These are phyloP conservation scores for Prototheca cutis DNA, from an alignment of 163 green algal genomes.

Conservation along the genomic window DNA sequence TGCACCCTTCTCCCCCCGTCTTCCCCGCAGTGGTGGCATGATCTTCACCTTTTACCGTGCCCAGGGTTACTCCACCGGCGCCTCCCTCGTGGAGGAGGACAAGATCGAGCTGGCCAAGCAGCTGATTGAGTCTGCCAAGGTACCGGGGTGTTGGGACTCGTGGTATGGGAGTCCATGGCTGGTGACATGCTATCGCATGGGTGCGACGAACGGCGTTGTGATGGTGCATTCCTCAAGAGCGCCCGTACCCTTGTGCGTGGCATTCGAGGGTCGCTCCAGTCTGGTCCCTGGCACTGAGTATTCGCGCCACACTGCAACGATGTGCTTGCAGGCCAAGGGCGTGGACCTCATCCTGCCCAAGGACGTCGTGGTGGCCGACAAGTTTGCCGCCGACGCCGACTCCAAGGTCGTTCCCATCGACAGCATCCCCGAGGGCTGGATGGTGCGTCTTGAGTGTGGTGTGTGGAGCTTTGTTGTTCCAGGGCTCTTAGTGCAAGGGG, in stretches of 20 bases:
- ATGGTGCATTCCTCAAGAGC: too few species aligned
- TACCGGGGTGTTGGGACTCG: slow-evolving; percentile 15
- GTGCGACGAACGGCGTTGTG: too few species aligned
- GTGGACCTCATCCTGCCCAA: slow-evolving; percentile 91
- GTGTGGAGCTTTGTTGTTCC: too few species aligned
- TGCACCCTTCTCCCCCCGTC: background rate
- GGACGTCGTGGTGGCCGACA: slow-evolving; percentile 93
- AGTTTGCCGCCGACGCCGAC: slow-evolving; percentile 89
- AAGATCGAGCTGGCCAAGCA: slow-evolving; percentile 79
- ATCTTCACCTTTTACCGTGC: slow-evolving; percentile 99
- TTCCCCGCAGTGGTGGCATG: slow-evolving; percentile 79
- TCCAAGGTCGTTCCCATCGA: slow-evolving; percentile 62
- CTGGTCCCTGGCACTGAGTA: too few species aligned
- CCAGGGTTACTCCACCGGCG: slow-evolving; percentile 66
- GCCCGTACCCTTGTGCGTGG: too few species aligned
- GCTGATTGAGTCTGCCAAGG: slow-evolving; percentile 66
- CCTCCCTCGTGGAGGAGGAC: slow-evolving; percentile 93
- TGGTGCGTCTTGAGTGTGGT: slow-evolving; percentile 49
- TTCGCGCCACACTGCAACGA: too few species aligned
- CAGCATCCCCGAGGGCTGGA: slow-evolving; percentile 96
- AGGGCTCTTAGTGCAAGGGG: too few species aligned
- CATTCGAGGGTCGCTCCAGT: too few species aligned
- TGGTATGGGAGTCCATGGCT: too few species aligned
- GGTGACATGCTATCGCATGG: too few species aligned
- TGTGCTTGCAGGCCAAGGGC: slow-evolving; percentile 51